Evolutionary conservation across 2,329 filamentous ascomycete genomes (phyloP), one percentile per base, ranked within the genome.

Genomic region (Niveomyces coronatus): DNA sequence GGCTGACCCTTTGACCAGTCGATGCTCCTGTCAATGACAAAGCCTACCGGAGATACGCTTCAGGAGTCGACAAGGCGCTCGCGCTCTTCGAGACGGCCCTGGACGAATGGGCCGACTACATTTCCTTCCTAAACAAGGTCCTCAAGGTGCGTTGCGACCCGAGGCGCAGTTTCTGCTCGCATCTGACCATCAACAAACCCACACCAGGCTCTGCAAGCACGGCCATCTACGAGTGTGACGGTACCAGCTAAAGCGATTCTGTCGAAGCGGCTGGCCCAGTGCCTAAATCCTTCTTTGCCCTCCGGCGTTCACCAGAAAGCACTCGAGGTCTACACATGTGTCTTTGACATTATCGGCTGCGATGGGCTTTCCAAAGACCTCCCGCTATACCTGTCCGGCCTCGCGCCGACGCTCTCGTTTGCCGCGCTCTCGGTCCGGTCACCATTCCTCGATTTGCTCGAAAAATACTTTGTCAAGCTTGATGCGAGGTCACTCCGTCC

Each of bases 81-180:
- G 76, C 83, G 31, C 71, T 94, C 23, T 98, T 95, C 65, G 91
- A 98, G 56, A 88, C 85, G 13, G 79, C 86, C 20, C 70, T 95
- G 49, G 87, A 96, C 62, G 91, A 98, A 76, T 98, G 91, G 91
- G 91, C 93, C 34, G 91, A 98, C 64, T 98, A 98, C 57, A 98
- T 98, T 53, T 94, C 89, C 14, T 98, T 96, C 57, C 66, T 98
- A 40, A 93, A 85, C 55, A 79, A 86, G 45, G 70, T 98, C 34
- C 69, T 94, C 45, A 96, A 95, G 76, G 85, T 88, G 57, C 49
- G 58, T 35, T 26, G 14, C 10, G 11, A 13, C 6, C 1, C 11
- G 24, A n/a, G n/a, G 7, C 4, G n/a, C 23, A 24, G n/a, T n/a
- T n/a, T n/a, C n/a, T n/a, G n/a, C n/a, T n/a, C n/a, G n/a, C n/a